Evolutionary conservation across 73 alveolate species (phyloP), one percentile per base, ranked within the genome.

Genomic region (Urostyla sp.): DNA sequence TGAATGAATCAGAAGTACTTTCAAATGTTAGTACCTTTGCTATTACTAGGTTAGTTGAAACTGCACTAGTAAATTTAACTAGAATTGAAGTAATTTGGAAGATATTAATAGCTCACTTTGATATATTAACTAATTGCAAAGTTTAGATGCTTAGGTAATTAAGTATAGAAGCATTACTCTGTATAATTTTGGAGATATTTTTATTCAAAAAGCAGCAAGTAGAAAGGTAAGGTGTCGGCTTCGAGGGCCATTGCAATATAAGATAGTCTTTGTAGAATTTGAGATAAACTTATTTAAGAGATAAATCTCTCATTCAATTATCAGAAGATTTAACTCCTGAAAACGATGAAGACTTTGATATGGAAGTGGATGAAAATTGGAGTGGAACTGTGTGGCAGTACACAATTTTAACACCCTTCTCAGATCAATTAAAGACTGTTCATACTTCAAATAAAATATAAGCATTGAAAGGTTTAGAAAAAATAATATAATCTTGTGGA

Each of bases 61-160:
- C 89, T 37, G 79, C 95, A 21, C 75, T 92, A 0, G 91, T 92
- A 35, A 92, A 92, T 78, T 80, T 92, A 21, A 61, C 80, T 28
- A 79, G 96, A 58, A 69, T 92, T n/a, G 95, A 92, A 52, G 27
- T 85, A 24, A 85, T 92, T 49, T 92, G 98, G 98, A 72, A 89
- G 50, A 67, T 49, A 10, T 66, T 92, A 0, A 58, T 92, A 45
- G 78, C 87, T 23, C 75, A 74, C 43, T 32, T 74, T 63, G 61
- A 38, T 35, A 28, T 84, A 37, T 23, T 80, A 46, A 30, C 84
- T 30, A 36, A 48, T 40, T 75, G 76, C 21, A 75, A 75, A 56
- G 74, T 75, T 10, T 46, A 54, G 44, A 45, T 78, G 23, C 43
- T 78, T 31, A 61, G 82, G 30, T 21, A 59, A 50, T 48, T 48